Evolutionary conservation across 176 grass and related monocot genomes (phyloP).

Genomic region (Raddia guianensis): DNA sequence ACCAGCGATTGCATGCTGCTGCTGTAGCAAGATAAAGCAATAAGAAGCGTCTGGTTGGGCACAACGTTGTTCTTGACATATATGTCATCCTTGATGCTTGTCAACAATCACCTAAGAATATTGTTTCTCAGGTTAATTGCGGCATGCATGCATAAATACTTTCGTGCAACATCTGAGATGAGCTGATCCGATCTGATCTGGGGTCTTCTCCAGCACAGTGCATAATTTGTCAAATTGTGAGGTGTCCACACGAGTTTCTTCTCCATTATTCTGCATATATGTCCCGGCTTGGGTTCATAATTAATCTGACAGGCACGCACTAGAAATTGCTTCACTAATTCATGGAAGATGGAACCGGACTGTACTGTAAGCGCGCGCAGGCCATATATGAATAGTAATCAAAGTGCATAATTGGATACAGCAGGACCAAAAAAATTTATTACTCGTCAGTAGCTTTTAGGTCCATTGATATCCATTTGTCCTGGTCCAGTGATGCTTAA

Average conservation of each 20-base stretch:
- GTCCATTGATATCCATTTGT: too few species aligned
- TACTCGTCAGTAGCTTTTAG: background rate
- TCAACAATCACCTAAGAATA: too few species aligned
- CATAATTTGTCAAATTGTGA: background rate
- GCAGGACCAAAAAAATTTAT: background rate
- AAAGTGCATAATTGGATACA: background rate
- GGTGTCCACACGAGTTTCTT: background rate
- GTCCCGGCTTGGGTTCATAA: background rate
- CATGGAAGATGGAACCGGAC: background rate
- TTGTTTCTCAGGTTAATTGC: background rate
- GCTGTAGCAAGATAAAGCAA: background rate
- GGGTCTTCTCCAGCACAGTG: background rate
- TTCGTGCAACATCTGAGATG: background rate
- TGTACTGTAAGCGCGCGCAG: background rate
- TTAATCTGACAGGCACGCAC: background rate
- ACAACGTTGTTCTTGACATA: background rate
- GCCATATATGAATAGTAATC: background rate
- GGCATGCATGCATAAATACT: background rate
- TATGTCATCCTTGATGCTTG: constrained; percentile 1
- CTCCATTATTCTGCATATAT: background rate
- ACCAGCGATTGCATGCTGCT: too few species aligned
- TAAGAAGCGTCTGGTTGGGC: background rate
- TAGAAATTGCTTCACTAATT: background rate
- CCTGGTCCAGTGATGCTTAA: too few species aligned
- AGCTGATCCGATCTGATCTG: background rate